A percentile compares a stretch with the other conserved stretches of the same genome.
These are phyloP conservation scores for Kuraishia hungarica DNA, from an alignment of 805 yeast genomes.

Conservation along the genomic window DNA sequence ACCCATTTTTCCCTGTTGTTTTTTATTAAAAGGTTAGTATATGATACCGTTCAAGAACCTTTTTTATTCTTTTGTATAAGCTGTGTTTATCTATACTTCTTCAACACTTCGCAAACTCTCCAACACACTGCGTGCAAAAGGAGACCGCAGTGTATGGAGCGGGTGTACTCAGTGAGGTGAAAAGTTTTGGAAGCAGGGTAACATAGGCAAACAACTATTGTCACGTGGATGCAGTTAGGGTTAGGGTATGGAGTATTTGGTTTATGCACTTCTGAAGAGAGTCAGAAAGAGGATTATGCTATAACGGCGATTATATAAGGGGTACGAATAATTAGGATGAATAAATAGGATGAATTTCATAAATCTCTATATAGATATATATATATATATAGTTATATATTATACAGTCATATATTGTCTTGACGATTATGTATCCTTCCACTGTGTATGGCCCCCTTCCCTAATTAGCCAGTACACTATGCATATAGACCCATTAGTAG, in stretches of 20 bases:
- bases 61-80: not conserved
- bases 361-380: too few relatives aligned
- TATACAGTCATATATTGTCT: too few relatives aligned
- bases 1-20: conserved; percentile 59
- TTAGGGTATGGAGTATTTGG: not conserved
- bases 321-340: too few relatives aligned
- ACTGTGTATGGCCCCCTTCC: too few relatives aligned
- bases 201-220: not conserved
- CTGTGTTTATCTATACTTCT: not conserved
- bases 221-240: not conserved
- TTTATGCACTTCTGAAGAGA: not conserved
- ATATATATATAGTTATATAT: too few relatives aligned
- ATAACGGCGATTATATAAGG: too few relatives aligned
- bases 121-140: not conserved
- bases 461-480: too few relatives aligned
- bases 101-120: not conserved
- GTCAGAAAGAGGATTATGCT: too few relatives aligned
- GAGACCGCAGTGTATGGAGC: not conserved
- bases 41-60: not conserved
- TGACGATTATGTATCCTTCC: too few relatives aligned
- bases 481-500: too few relatives aligned
- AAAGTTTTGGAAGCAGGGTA: not conserved
- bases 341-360: too few relatives aligned
- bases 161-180: not conserved
- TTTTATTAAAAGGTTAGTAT: not conserved